Evolutionary conservation across 768 basidiomycete species (phyloP).

Genomic region (Suillus weaverae): DNA sequence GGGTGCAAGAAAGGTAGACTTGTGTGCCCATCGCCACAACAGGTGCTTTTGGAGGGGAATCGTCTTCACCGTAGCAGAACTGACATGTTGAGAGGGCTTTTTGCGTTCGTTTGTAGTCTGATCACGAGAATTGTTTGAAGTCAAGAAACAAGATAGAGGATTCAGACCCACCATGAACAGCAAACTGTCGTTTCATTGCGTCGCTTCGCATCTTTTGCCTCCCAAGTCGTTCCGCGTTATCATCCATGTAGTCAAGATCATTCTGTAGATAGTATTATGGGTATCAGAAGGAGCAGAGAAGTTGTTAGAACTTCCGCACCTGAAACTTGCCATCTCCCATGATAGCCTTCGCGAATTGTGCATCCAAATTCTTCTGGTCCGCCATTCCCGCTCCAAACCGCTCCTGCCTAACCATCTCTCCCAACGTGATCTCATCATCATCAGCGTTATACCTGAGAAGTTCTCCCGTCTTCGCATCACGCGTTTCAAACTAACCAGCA

Average conservation of each 20-base stretch:
- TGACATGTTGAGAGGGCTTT: constrained; percentile 82
- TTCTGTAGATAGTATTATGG: constrained; percentile 45
- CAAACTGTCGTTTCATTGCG: constrained; percentile 95
- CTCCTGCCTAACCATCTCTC: constrained; percentile 93
- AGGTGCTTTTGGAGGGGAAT: constrained; percentile 83
- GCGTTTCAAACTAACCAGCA: constrained; percentile 70
- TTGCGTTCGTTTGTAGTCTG: constrained; percentile 95
- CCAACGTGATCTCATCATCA: constrained; percentile 82
- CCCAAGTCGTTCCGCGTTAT: constrained; percentile 91
- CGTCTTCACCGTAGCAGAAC: constrained; percentile 93
- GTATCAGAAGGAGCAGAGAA: neutral
- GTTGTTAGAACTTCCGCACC: constrained; percentile 40
- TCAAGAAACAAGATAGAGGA: constrained; percentile 1
- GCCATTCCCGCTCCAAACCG: constrained; percentile 83
- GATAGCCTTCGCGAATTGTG: constrained; percentile 84
- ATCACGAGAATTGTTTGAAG: neutral
- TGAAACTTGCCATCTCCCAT: constrained; percentile 87
- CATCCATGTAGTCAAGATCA: constrained; percentile 93
- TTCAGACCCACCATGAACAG: constrained; percentile 74
- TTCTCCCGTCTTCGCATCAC: constrained; percentile 88
- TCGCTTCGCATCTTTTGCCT: constrained; percentile 95
- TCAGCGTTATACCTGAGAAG: constrained; percentile 87
- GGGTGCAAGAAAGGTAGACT: constrained; percentile 87
- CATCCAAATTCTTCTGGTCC: constrained; percentile 91
- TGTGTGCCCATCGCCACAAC: constrained; percentile 90